Base-by-base conservation (phyloP, 768 basidiomycete species). In the Panellus pusillus region DNA sequence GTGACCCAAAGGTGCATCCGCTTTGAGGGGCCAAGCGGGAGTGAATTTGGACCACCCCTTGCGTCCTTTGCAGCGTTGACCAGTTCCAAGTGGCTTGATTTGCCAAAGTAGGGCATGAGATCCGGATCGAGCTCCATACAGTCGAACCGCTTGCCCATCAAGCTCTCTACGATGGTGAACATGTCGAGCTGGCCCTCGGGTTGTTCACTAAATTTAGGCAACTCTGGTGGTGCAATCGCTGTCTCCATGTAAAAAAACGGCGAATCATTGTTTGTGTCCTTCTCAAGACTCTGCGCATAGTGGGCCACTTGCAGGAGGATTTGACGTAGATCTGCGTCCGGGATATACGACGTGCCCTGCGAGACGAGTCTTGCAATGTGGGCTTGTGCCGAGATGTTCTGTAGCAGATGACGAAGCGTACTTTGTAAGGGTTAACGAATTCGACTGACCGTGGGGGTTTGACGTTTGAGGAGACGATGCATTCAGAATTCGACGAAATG, bases 41-140 rank as follows among this genome's bases (percentile, higher is more conserved):
- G 32, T 14, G 24, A 44, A 6, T 31, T 38, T 14, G 20, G 35
- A 32, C n/a, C 15, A 53, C 68, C 68, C 60, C 74, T 77, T 19
- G 78, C 63, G 50, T 74, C 67, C 24, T 74, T 65, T 17, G 76
- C 76, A 47, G 40, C 41, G 37, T 62, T 57, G 40, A 71, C 55
- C 9, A 71, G 63, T 49, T 65, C 63, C 17, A 68, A 47, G 15
- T 64, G 62, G 53, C 70, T 70, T 8, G 69, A 66, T 37, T 62
- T 65, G 12, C 70, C 70, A 51, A 63, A 69, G 50, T 67, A 66
- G 7, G 61, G 53, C 11, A 54, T 20, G 20, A 24, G 13, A 38
- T 49, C 32, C 8, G 32, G 39, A 6, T 37, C 47, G 47, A 49
- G 47, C 24, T 38, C 8, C 36, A 49, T 24, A 12, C 47, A 5